phyloP scores from a whole-genome alignment of 768 basidiomycete species.

The Leucogyrophana mollusca region DNA sequence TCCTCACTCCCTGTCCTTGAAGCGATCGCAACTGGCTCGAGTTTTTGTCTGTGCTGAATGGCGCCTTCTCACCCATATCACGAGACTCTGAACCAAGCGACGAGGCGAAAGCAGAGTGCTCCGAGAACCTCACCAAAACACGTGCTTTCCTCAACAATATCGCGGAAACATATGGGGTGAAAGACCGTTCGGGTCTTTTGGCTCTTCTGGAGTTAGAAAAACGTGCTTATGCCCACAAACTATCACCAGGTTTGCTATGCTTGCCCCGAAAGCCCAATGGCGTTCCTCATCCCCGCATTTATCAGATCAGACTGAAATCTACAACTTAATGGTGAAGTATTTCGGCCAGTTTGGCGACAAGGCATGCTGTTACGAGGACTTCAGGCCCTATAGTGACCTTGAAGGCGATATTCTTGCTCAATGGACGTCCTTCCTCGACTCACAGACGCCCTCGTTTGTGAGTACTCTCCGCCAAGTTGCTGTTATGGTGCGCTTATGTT shows the following conservation, averaged over 20 bases:
- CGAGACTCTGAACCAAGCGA: constrained; percentile 27
- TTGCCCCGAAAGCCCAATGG: background rate
- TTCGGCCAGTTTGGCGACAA: constrained; percentile 75
- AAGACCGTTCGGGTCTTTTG: constrained; percentile 72
- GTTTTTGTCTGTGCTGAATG: constrained; percentile 72
- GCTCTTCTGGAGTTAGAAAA: constrained; percentile 77
- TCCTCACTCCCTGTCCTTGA: constrained; percentile 23
- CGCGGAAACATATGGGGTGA: constrained; percentile 62
- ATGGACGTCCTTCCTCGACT: constrained; percentile 56
- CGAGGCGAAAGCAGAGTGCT: constrained; percentile 35
- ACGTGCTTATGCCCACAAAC: constrained; percentile 45
- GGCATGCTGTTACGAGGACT: constrained; percentile 84
- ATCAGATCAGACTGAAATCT: constrained; percentile 44
- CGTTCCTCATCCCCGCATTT: constrained; percentile 2
- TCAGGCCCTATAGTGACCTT: constrained; percentile 62
- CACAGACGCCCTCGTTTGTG: constrained; percentile 49
- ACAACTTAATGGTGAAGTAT: constrained; percentile 61
- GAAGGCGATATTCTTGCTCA: constrained; percentile 43
- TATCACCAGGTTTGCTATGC: constrained; percentile 45
- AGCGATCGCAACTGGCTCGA: constrained; percentile 88
- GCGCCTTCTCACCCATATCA: constrained; percentile 47
- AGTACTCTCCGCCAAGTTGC: constrained; percentile 19
- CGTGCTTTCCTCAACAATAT: constrained; percentile 53
- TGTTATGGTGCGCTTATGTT: constrained; percentile 10
- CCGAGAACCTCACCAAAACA: constrained; percentile 40